Evolutionary conservation across 345 rosid genomes (phyloP), one percentile per base, ranked within the genome.

Genomic region (Arabidopsis suecica): DNA sequence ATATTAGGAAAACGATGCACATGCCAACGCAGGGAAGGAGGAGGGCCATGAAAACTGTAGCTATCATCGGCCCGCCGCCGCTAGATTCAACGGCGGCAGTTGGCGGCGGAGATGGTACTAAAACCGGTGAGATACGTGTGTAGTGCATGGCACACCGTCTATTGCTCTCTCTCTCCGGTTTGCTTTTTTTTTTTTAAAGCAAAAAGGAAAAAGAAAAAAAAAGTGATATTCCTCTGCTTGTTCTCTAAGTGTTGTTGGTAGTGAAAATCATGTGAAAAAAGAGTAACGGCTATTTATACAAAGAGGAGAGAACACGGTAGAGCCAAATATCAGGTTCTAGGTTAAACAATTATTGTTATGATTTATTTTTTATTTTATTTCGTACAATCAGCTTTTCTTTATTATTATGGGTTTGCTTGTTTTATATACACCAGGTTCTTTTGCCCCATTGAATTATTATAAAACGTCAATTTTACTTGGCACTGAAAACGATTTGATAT

Each of bases 1-100:
- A 89, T 47, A 93, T 72, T 49, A 87, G 25, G 68, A 93, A 85
- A 13, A 88, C 74, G 0, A 79, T 79, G 67, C 90, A 82, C 89
- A 88, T 86, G 66, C 95, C 96, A 0, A 86, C 82, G 37, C 88
- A 84, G 0, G 97, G 93, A 7, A 91, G 74, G n/a, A 86, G 88
- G 5, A 93, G 90, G 16, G 86, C 93, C 65, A 90, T 18, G 57
- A 93, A 84, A 10, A 88, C 83, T 0, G 89, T 83, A 22, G 76
- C 72, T 1, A 91, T 65, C 93, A 89, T 85, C 53, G 47, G 51
- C 33, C 61, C 76, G 41, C 60, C 32, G 28, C 60, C 2, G 40
- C 18, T 10, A n/a, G 82, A 22, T 78, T 50, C 65, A 56, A 49
- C 44, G 75, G 64, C 25, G 55, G 55, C 25, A 68, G 42, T 41